These are phyloP conservation scores for Suhomyces wounanorum DNA, from an alignment of 1,139 yeast genomes.

Conservation along the genomic window DNA sequence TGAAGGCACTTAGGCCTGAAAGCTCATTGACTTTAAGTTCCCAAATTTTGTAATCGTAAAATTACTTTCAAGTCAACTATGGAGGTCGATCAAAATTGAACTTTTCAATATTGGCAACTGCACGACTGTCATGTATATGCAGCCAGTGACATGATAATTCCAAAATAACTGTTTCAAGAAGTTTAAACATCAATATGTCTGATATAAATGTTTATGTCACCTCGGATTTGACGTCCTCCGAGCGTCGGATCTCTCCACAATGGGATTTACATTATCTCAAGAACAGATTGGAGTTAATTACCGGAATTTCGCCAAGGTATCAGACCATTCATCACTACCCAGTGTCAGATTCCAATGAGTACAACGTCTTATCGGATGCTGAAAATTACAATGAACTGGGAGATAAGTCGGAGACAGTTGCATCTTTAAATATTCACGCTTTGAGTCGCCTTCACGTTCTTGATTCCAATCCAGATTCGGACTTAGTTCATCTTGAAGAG, in stretches of 20 bases:
- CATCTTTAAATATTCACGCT: conserved; percentile 32
- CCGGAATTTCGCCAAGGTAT: conserved; percentile 70
- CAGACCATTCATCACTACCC: conserved; percentile 59
- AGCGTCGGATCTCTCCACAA: conserved; percentile 62
- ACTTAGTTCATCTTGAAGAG: conserved; percentile 39
- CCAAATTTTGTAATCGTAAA: too few species aligned
- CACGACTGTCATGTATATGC: neutral
- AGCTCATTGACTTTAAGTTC: too few species aligned
- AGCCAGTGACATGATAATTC: neutral
- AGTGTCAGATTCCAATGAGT: conserved; percentile 41
- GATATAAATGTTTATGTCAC: conserved; percentile 62
- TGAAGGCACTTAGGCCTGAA: too few species aligned
- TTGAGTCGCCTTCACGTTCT: conserved; percentile 53
- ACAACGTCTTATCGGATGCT: conserved; percentile 23
- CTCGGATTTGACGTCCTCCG: conserved; percentile 69
- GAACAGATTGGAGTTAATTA: conserved; percentile 62
- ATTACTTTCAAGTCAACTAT: too few species aligned
- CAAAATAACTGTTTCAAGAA: neutral
- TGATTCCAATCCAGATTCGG: conserved; percentile 56
- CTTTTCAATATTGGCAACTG: too few species aligned
- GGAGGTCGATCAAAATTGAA: too few species aligned
- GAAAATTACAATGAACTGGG: conserved; percentile 20
- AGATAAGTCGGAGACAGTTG: conserved; percentile 18
- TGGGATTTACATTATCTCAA: conserved; percentile 65
- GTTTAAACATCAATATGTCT: conserved; percentile 26